A percentile compares a stretch with the other conserved stretches of the same genome.
Evolutionary conservation across 768 basidiomycete species (phyloP).

Genomic region (Russula sp.): DNA sequence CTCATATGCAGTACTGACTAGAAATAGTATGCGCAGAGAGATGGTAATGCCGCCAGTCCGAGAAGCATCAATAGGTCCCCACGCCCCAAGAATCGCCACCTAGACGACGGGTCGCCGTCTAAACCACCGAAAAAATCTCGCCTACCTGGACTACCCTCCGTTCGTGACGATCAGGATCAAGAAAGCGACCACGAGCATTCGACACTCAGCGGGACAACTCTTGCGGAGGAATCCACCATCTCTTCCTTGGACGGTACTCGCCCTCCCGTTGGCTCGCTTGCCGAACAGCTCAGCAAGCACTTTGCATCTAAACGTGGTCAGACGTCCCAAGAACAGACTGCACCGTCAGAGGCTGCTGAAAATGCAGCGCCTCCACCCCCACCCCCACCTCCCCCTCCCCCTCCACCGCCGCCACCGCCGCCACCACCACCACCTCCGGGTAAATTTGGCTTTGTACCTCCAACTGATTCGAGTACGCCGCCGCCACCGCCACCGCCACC

Average conservation of each 20-base stretch:
- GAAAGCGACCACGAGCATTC: slow-evolving; percentile 50
- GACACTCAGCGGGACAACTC: slow-evolving; percentile 39
- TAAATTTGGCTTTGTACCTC: slow-evolving; percentile 25
- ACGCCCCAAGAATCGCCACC: slow-evolving; percentile 39
- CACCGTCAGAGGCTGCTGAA: slow-evolving; percentile 36
- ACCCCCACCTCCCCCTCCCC: slow-evolving; percentile 27
- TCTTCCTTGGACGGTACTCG: slow-evolving; percentile 30
- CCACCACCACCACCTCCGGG: slow-evolving; percentile 29
- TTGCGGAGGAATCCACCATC: slow-evolving; percentile 46
- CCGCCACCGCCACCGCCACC: slow-evolving; percentile 34
- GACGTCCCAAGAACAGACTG: slow-evolving; percentile 30
- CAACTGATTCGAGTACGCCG: slow-evolving; percentile 22
- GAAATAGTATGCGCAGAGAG: slow-evolving; percentile 50
- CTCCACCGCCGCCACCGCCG: slow-evolving; percentile 27
- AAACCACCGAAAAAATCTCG: slow-evolving; percentile 33
- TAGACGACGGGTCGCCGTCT: slow-evolving; percentile 35
- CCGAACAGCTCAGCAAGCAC: slow-evolving; percentile 57
- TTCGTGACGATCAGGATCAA: slow-evolving; percentile 43
- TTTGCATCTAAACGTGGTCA: slow-evolving; percentile 42
- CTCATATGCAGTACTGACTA: not conserved
- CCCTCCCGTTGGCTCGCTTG: slow-evolving; percentile 40
- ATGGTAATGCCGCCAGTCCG: slow-evolving; percentile 52
- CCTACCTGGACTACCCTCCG: slow-evolving; percentile 33
- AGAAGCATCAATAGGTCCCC: slow-evolving; percentile 67
- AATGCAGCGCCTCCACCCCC: slow-evolving; percentile 6